These are phyloP conservation scores for Aspergillus sclerotiicarbonarius DNA, from an alignment of 495 filamentous ascomycete genomes.

Conservation along the genomic window DNA sequence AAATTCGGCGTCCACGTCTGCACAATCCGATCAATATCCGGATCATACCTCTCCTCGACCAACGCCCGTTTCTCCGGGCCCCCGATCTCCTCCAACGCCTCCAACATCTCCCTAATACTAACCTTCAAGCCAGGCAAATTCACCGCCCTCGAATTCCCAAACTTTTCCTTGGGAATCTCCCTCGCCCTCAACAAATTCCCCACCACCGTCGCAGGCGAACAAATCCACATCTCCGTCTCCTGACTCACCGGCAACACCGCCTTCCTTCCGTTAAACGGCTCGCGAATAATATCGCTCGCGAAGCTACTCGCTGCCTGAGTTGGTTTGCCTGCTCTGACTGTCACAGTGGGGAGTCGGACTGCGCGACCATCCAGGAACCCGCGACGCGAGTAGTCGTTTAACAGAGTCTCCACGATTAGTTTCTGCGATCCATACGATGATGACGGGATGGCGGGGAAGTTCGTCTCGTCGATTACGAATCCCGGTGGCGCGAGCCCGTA, in stretches of 20 bases:
- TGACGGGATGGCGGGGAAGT: conserved; percentile 61
- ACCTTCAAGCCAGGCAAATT: conserved; percentile 74
- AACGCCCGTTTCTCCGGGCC: conserved; percentile 64
- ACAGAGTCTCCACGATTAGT: conserved; percentile 66
- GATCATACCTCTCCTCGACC: conserved; percentile 65
- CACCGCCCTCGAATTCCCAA: conserved; percentile 59
- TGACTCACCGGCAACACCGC: conserved; percentile 59
- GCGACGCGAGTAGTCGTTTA: conserved; percentile 74
- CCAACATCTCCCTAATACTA: conserved; percentile 71
- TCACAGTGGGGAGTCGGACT: conserved; percentile 72
- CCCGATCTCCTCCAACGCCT: conserved; percentile 66
- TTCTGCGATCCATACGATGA: conserved; percentile 79
- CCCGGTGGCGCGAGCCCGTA: conserved; percentile 53
- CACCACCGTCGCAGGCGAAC: conserved; percentile 63
- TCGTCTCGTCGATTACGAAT: conserved; percentile 52
- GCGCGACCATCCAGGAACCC: conserved; percentile 65
- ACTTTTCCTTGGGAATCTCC: conserved; percentile 50
- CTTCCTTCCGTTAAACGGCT: conserved; percentile 62
- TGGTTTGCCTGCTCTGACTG: conserved; percentile 70
- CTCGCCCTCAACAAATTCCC: conserved; percentile 69
- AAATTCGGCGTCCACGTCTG: conserved; percentile 71
- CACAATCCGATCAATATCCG: conserved; percentile 66
- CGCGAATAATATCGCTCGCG: conserved; percentile 69
- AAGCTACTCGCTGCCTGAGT: conserved; percentile 75
- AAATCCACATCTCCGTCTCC: conserved; percentile 62